Percentiles rank a stretch among this genome's conserved stretches.
Evolutionary conservation across 73 alveolate species (phyloP).

Genomic region (Symbiodinium natans): DNA sequence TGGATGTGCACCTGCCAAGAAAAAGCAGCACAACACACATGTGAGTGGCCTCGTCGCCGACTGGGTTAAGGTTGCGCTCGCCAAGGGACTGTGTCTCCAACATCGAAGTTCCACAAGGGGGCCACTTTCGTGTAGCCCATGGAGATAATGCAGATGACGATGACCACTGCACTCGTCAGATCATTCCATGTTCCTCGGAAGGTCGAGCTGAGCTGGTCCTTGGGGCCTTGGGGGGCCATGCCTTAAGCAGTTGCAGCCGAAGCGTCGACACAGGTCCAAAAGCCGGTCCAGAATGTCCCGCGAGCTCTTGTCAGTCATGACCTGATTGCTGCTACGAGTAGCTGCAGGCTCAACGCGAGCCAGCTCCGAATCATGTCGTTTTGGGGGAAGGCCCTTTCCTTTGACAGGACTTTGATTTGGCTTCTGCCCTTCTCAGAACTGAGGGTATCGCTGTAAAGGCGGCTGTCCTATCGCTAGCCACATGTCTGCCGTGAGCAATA

Average conservation of each 20-base stretch:
- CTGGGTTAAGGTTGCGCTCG: neutral
- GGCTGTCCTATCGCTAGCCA: too few species aligned
- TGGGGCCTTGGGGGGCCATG: neutral
- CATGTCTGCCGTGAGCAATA: too few species aligned
- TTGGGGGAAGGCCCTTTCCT: neutral
- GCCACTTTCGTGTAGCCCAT: neutral
- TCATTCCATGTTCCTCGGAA: constrained; percentile 58
- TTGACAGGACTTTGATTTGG: neutral
- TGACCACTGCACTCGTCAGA: neutral
- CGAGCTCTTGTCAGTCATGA: too few species aligned
- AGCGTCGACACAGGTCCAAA: neutral
- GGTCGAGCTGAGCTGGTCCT: neutral
- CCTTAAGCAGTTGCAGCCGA: neutral
- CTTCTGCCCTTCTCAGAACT: too few species aligned
- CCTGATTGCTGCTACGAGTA: neutral
- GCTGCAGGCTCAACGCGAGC: neutral
- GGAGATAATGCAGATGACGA: neutral
- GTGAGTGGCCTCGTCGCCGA: neutral
- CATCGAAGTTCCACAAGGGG: constrained; percentile 21
- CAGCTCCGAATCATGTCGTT: neutral
- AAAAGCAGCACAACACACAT: neutral
- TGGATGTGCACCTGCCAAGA: neutral
- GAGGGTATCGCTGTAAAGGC: too few species aligned
- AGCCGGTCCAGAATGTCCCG: neutral
- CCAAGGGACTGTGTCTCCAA: too few species aligned